Base-by-base conservation (phyloP, 2,329 filamentous ascomycete species). In the Dothistroma pini region DNA sequence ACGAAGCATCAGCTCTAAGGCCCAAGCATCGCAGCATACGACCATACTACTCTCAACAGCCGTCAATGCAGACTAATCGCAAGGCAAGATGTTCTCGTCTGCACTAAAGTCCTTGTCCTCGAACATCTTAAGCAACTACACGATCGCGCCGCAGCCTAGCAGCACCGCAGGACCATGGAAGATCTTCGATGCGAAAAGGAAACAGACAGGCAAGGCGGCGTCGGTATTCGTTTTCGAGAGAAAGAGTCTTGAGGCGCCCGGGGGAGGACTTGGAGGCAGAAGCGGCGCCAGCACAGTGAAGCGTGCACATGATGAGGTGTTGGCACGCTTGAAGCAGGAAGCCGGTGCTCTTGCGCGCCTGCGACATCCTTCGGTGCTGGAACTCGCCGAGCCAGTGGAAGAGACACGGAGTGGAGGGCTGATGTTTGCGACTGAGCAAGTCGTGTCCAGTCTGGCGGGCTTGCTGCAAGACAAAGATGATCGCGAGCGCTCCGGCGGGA, bases 101-200 rank as follows among this genome's bases (percentile, higher is more conserved):
- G 91, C 91, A 67, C 84, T 97, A 75, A 97, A 97, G 78, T 96
- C 93, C 66, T 93, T 97, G 75, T 89, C 88, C 66, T 93, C 90
- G 63, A 96, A 97, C 78, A 97, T 99, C 78, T 88, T 87, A 62
- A 87, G 89, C 73, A 96, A 96, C 79, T 99, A 99, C 78, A 86
- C 89, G 68, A 82, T 97, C 67, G 88, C 91, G 22, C 83, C 87
- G 29, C 86, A 85, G 62, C 85, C 89, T 11, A 88, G 86, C n/a
- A 89, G 91, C 56, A 86, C 86, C 56, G 90, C 93, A 16, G 95
- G 95, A 19, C 91, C 93, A 61, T 99, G 95, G 95, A 96, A 92
- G 80, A 95, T 99, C 71, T 93, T 93, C 82, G 93, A 97, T 79
- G 93, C 90, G 61, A 97, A 96, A 81, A 96, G 96, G 79, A 97